A percentile compares a stretch with the other conserved stretches of the same genome.
These are phyloP conservation scores for Plasmodium gonderi DNA, from an alignment of 169 alveolate genomes.

Conservation along the genomic window DNA sequence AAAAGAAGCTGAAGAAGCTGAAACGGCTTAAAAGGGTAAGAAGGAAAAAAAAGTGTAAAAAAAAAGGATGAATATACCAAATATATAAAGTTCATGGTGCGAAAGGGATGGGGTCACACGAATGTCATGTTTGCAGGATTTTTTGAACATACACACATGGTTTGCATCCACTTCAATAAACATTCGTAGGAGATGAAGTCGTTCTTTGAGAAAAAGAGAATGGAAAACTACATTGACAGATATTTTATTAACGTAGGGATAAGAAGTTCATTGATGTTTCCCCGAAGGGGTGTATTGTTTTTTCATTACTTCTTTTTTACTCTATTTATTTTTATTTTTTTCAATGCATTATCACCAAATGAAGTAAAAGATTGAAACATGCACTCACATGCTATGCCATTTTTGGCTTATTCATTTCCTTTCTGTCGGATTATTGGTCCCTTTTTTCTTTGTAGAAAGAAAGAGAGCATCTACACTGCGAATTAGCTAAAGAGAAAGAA, in stretches of 20 bases:
- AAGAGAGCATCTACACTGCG: constrained; percentile 49
- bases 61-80: not conserved
- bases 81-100: too few relatives aligned
- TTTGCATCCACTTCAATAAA: not conserved
- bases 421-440: not conserved
- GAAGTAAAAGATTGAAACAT: not conserved
- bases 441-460: constrained; percentile 48
- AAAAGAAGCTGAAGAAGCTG: constrained; percentile 50
- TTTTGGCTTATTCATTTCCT: not conserved
- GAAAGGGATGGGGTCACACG: too few relatives aligned
- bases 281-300: not conserved
- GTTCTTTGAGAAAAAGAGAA: constrained; percentile 42
- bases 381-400: not conserved
- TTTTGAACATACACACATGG: too few relatives aligned
- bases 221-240: constrained; percentile 36
- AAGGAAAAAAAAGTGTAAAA: not conserved
- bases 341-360: not conserved
- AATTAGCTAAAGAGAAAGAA: constrained; percentile 24
- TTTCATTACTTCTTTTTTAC: too few relatives aligned
- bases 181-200: constrained; percentile 23
- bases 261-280: not conserved
- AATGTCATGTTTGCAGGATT: too few relatives aligned
- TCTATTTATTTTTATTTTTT: too few relatives aligned
- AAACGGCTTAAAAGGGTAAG: constrained; percentile 56
- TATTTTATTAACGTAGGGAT: constrained; percentile 34